Conservation (phyloP, 495 filamentous ascomycete species). For the Hypomontagnella monticulosa region DNA sequence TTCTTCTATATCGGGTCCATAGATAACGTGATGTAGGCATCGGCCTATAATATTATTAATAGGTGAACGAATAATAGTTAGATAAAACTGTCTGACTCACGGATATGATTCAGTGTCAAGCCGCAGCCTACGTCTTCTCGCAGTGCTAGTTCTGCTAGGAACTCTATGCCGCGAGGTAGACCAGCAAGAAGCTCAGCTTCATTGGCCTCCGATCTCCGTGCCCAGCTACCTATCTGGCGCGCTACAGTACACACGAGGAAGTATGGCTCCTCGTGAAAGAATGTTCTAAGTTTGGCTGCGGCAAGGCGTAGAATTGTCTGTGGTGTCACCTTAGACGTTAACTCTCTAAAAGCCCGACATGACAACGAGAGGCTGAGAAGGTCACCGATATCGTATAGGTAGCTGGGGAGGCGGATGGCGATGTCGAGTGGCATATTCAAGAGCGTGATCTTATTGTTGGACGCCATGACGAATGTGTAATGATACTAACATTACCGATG, state of each 20-base stretch:
- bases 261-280: constrained; percentile 53
- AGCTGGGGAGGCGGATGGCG: constrained; percentile 45
- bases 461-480: background rate
- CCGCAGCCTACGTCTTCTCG: constrained; percentile 36
- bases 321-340: constrained; percentile 3
- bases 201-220: constrained; percentile 39
- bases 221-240: constrained; percentile 48
- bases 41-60: constrained; percentile 48
- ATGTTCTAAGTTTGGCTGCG: constrained; percentile 40
- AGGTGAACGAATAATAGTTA: constrained; percentile 46
- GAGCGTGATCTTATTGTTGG: background rate
- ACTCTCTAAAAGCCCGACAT: constrained; percentile 37
- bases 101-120: constrained; percentile 50
- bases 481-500: too few relatives aligned
- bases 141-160: constrained; percentile 48
- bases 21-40: constrained; percentile 46
- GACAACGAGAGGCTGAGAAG: constrained; percentile 48
- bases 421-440: constrained; percentile 47
- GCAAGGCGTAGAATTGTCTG: constrained; percentile 47
- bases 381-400: constrained; percentile 51
- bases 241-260: constrained; percentile 51
- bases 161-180: constrained; percentile 41
- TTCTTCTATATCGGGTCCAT: constrained; percentile 42
- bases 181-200: constrained; percentile 28
- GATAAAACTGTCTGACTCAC: constrained; percentile 44